Evolutionary conservation across 495 filamentous ascomycete genomes (phyloP), one percentile per base, ranked within the genome.

Genomic region (Daldinia decipiens): DNA sequence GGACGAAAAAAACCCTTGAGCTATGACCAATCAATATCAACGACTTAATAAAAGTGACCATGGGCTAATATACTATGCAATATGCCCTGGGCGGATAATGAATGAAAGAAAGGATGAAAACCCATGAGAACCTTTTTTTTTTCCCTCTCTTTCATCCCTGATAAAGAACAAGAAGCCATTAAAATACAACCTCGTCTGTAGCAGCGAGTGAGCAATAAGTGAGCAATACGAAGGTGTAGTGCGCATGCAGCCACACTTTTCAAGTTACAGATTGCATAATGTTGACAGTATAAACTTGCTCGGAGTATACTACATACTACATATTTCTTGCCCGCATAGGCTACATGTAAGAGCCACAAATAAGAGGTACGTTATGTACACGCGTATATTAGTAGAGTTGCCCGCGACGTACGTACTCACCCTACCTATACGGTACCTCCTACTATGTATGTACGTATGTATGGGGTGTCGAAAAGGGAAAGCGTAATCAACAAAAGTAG

Each of bases 11-110:
- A 47, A 55, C 38, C 56, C 50, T 62, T 65, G 15, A 73, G 70
- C 58, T 26, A 59, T 40, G 51, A 31, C 70, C 65, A 73, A 73
- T 73, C 62, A 73, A 71, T 62, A 66, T 55, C 9, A 43, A 50
- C 36, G 45, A 51, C 56, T 56, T 68, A 65, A 65, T 40, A 60
- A 64, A 47, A 57, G 40, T 39, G 24, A 31, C 45, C 45, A 21
- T 40, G 62, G 15, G 51, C 58, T 56, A 5, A 17, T 43, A 68
- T 53, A 53, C 9, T 12, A 73, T 61, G 57, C 65, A 59, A 56
- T 29, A 57, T 61, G 52, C 70, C 59, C 21, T 36, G 58, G 68
- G 40, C 13, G 21, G 57, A 50, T 31, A 31, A 19, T 15, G 2
- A 31, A 19, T 15, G 2, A 39, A 27, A 40, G 47, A 54, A 63